These are phyloP conservation scores for Cryphonectria naterciae DNA, from an alignment of 2,329 filamentous ascomycete species.

Conservation along the genomic window DNA sequence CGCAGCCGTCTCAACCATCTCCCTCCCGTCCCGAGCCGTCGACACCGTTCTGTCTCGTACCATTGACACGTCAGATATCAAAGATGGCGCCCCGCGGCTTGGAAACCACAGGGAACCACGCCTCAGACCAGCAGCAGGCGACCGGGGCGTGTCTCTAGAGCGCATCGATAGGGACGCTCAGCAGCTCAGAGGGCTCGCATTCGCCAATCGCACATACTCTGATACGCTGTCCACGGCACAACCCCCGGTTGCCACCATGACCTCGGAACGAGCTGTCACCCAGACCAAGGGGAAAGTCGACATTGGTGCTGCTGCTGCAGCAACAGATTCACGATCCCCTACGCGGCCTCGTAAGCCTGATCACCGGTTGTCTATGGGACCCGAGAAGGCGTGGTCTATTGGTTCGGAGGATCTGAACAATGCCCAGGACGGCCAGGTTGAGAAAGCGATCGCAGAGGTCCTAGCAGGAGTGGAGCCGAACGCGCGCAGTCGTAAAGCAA, in stretches of 20 bases:
- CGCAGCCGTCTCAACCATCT: conserved; percentile 29
- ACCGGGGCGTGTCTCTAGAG: conserved; percentile 47
- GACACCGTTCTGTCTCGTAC: conserved; percentile 25
- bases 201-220: conserved; percentile 31
- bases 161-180: conserved; percentile 47
- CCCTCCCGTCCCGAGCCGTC: conserved; percentile 22
- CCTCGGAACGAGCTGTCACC: conserved; percentile 5
- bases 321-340: conserved; percentile 18
- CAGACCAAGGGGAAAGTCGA: conserved; percentile 12
- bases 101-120: conserved; percentile 42
- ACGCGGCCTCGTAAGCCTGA: conserved; percentile 45
- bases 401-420: conserved; percentile 54
- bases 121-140: conserved; percentile 35
- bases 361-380: conserved; percentile 47
- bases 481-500: conserved; percentile 68
- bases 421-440: conserved; percentile 60
- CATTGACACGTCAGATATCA: conserved; percentile 39
- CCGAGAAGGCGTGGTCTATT: conserved; percentile 69
- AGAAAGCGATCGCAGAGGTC: conserved; percentile 67
- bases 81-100: conserved; percentile 41
- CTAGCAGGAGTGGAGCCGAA: conserved; percentile 65
- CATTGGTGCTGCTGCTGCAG: not conserved
- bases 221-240: conserved; percentile 18
- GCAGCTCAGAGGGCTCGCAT: conserved; percentile 35
- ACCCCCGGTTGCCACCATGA: not conserved